Conservation (phyloP, 2,329 filamentous ascomycete species). For the Xylariomycetidae sp. region DNA sequence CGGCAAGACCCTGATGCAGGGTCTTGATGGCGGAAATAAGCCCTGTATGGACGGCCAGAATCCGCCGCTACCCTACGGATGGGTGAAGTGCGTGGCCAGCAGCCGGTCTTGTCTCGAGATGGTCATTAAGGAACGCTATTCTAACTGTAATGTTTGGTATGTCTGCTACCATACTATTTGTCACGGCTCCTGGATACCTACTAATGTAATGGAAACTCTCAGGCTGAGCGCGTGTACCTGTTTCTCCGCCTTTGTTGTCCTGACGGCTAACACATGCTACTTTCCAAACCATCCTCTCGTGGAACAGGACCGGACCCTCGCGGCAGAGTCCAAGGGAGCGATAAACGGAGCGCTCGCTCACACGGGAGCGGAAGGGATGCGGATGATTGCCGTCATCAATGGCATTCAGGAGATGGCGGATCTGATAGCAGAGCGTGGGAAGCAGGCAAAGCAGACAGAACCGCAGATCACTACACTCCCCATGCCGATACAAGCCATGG, state of each 20-base stretch:
- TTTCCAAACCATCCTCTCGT: conserved; percentile 14
- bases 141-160: conserved; percentile 16
- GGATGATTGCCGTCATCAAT: no score
- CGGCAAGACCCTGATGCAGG: conserved; percentile 19
- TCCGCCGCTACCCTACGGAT: conserved; percentile 13
- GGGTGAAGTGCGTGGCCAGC: conserved; percentile 15
- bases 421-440: no score
- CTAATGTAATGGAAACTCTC: neutral
- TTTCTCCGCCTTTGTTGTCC: conserved; percentile 21
- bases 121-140: conserved; percentile 8
- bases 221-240: conserved; percentile 21
- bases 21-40: conserved; percentile 13
- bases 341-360: conserved; percentile 13
- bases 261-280: conserved; percentile 20
- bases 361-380: conserved; percentile 11
- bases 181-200: no score
- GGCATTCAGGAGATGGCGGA: no score
- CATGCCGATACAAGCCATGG: no score
- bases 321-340: conserved; percentile 10
- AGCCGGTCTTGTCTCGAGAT: conserved; percentile 19
- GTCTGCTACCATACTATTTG: no score
- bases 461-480: no score
- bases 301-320: conserved; percentile 15
- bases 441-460: no score
- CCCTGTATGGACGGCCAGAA: conserved; percentile 10